phyloP scores from a whole-genome alignment of 2,329 filamentous ascomycete species.

The Talaromyces sp. region DNA sequence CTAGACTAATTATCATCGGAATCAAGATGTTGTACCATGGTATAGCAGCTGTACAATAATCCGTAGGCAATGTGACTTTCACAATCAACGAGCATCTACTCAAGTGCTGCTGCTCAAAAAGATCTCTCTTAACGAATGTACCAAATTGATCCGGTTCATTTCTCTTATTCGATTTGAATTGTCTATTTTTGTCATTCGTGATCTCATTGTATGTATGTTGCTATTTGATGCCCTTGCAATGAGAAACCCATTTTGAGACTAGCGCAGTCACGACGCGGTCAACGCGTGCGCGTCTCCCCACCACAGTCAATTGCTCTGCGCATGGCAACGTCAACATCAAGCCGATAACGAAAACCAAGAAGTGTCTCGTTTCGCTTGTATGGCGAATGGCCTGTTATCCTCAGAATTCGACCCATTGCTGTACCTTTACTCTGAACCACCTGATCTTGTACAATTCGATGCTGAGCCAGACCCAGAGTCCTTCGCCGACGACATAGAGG shows the following conservation, averaged over 20 bases:
- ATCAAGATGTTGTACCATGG: background rate
- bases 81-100: background rate
- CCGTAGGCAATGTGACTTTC: background rate
- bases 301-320: background rate
- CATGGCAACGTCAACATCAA: background rate
- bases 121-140: background rate
- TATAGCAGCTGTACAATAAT: background rate
- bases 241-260: constrained; percentile 1
- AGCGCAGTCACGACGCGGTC: constrained; percentile 4
- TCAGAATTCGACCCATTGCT: constrained; percentile 49
- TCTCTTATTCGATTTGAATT: background rate
- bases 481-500: constrained; percentile 36
- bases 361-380: constrained; percentile 1
- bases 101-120: background rate
- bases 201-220: background rate
- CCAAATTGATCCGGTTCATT: background rate
- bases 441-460: constrained; percentile 10
- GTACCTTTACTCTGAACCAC: constrained; percentile 43
- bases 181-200: background rate
- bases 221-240: background rate
- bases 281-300: constrained; percentile 6
- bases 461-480: constrained; percentile 24
- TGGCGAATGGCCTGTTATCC: constrained; percentile 25
- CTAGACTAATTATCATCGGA: background rate
- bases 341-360: background rate